Conservation (phyloP, 257 asterid genomes). For the Solanum virginianum region DNA sequence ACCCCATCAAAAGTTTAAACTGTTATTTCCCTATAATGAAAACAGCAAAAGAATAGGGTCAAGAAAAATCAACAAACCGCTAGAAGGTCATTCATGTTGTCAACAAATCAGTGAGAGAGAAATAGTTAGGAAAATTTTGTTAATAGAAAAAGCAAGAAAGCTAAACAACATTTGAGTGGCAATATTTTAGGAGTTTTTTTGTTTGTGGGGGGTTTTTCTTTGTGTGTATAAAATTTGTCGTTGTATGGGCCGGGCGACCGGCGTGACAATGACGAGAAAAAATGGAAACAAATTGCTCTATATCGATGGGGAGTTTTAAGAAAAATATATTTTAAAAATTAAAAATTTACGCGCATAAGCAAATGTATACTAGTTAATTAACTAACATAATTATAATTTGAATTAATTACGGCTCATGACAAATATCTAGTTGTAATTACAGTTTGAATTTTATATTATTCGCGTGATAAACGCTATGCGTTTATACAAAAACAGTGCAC, state of each 20-base stretch:
- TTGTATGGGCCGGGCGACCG: not conserved
- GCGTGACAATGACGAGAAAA: constrained; percentile 11
- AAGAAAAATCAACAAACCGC: constrained; percentile 29
- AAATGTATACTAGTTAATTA: too few species aligned
- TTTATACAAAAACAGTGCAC: too few species aligned
- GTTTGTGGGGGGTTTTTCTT: not conserved
- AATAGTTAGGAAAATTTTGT: not conserved
- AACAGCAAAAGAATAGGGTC: not conserved
- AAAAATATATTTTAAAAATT: too few species aligned
- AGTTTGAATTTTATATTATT: too few species aligned
- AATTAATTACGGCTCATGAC: too few species aligned
- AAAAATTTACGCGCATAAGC: too few species aligned
- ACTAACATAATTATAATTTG: too few species aligned
- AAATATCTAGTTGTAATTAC: too few species aligned
- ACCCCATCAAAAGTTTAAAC: not conserved
- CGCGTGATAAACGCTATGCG: too few species aligned
- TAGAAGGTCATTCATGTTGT: constrained; percentile 56
- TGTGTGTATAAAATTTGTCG: not conserved
- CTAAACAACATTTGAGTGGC: too few species aligned
- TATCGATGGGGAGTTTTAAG: too few species aligned
- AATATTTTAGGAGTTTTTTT: not conserved
- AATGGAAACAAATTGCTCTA: not conserved
- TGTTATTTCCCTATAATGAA: not conserved
- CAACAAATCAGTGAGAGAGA: not conserved
- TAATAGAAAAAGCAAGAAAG: too few species aligned